phyloP scores from a whole-genome alignment of 2,329 filamentous ascomycete genomes.

The Tolypocladium endophyticum region DNA sequence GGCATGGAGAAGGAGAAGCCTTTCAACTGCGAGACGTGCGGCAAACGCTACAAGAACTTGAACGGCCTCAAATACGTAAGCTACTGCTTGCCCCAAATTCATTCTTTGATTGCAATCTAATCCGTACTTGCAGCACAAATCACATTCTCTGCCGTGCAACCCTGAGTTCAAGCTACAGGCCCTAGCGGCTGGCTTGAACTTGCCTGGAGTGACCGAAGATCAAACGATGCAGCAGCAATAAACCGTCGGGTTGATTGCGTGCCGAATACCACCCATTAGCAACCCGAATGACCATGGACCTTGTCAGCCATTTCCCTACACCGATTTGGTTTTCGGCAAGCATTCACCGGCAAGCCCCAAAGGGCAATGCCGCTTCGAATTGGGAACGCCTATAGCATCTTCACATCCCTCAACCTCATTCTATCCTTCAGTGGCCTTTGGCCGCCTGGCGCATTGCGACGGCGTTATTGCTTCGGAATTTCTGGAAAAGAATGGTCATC shows the following conservation, averaged over 20 bases:
- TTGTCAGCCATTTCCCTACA: not conserved
- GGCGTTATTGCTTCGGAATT: slow-evolving; percentile 3
- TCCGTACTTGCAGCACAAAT: slow-evolving; percentile 47
- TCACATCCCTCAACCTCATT: not conserved
- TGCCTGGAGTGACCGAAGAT: slow-evolving; percentile 35
- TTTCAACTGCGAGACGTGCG: slow-evolving; percentile 92
- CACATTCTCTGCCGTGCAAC: slow-evolving; percentile 81
- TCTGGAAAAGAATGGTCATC: not conserved
- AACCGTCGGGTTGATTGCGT: not conserved
- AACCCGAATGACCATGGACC: not conserved
- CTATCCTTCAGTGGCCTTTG: not conserved
- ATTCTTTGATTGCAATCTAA: not conserved
- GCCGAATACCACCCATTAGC: not conserved
- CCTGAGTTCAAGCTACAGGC: slow-evolving; percentile 54
- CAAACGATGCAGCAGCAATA: slow-evolving; percentile 21
- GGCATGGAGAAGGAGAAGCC: slow-evolving; percentile 99
- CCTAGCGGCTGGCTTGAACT: slow-evolving; percentile 31
- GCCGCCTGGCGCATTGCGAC: slow-evolving; percentile 3
- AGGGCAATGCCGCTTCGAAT: not conserved
- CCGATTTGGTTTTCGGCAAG: not conserved
- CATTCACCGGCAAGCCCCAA: not conserved
- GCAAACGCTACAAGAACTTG: slow-evolving; percentile 97
- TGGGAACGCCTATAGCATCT: not conserved
- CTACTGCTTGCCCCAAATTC: slow-evolving; percentile 4
- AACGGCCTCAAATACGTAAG: slow-evolving; percentile 92